phyloP scores from a whole-genome alignment of 2,329 filamentous ascomycete genomes.

The Cercospora nicotianae region DNA sequence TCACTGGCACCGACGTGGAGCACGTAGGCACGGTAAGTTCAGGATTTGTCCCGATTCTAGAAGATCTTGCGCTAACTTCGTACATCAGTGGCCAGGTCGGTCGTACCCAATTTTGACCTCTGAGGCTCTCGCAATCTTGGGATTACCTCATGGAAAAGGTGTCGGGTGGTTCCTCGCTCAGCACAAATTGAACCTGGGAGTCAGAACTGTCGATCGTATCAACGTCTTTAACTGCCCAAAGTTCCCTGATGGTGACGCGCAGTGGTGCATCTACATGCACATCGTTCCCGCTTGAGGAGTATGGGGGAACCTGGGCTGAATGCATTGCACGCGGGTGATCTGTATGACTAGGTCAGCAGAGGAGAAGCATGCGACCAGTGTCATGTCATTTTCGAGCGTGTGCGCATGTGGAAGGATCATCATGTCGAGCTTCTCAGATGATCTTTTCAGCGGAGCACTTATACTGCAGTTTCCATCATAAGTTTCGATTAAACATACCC shows the following conservation, averaged over 20 bases:
- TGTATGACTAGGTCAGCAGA: not conserved
- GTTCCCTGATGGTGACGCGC: not conserved
- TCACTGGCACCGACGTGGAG: not conserved
- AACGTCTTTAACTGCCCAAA: constrained; percentile 2
- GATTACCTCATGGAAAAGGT: not conserved
- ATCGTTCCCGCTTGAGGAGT: not conserved
- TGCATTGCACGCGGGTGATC: not conserved
- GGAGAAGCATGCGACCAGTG: not conserved
- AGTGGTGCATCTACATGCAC: constrained; percentile 13
- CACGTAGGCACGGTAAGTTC: not conserved
- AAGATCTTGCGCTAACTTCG: not conserved
- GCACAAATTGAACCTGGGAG: not conserved
- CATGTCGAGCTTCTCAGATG: not conserved
- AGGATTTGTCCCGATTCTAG: too few relatives aligned
- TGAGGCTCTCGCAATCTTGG: not conserved
- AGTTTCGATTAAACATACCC: not conserved
- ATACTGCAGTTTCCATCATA: not conserved
- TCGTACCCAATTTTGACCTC: not conserved
- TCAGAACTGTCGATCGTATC: not conserved
- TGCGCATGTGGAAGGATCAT: not conserved
- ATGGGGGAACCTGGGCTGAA: not conserved
- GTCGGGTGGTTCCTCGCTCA: constrained; percentile 9
- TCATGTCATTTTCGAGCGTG: not conserved
- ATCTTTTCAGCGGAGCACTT: not conserved
- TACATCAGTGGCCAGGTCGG: not conserved